Evolutionary conservation across 257 asterid species (phyloP).

Genomic region (Solanum peruvianum): DNA sequence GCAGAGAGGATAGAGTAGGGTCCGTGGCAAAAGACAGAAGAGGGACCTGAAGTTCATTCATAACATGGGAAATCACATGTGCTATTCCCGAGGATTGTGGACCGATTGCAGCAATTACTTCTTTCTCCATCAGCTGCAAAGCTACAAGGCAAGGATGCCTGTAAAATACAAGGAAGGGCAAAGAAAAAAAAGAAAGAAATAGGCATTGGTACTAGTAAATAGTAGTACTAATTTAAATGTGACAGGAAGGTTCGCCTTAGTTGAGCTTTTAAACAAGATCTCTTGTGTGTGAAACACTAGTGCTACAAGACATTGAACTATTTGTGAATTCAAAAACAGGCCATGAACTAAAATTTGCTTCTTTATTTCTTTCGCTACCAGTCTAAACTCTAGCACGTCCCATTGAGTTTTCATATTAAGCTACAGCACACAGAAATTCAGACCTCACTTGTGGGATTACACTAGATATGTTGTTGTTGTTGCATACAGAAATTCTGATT

Average conservation of each 20-base stretch:
- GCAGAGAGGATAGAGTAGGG: conserved; percentile 61
- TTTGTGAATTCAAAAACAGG: not conserved
- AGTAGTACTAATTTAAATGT: not conserved
- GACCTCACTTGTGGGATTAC: not conserved
- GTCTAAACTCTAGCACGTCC: not conserved
- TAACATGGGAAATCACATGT: conserved; percentile 43
- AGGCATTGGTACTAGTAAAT: not conserved
- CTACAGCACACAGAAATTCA: not conserved
- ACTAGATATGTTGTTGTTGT: not conserved
- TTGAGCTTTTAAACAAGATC: not conserved
- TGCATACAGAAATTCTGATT: not conserved
- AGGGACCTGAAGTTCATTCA: conserved; percentile 57
- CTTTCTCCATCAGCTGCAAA: conserved; percentile 44
- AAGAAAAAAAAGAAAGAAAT: not conserved
- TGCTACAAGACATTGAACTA: not conserved
- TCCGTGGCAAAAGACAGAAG: conserved; percentile 66
- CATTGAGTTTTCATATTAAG: not conserved
- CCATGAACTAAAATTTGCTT: not conserved
- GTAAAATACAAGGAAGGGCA: conserved; percentile 7
- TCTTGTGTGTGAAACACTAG: not conserved
- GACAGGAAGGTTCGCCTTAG: not conserved
- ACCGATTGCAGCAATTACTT: conserved; percentile 51
- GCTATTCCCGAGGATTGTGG: conserved; percentile 75
- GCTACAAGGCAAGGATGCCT: conserved; percentile 30
- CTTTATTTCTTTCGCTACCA: not conserved